phyloP scores from a whole-genome alignment of 2,329 filamentous ascomycete species.

The Verticillium nonalfalfae region DNA sequence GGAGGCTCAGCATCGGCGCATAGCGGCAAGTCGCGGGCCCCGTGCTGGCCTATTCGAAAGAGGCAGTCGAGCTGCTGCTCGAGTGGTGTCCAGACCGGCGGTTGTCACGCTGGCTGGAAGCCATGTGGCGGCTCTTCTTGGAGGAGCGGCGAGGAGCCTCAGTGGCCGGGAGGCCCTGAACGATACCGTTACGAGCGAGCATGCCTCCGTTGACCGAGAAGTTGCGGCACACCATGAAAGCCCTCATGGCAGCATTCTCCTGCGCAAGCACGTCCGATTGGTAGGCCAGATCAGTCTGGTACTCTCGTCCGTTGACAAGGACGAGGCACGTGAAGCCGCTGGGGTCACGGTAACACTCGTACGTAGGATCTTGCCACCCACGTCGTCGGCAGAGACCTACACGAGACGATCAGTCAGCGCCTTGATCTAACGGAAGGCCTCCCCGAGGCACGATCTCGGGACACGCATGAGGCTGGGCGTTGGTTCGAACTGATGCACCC shows the following conservation, averaged over 20 bases:
- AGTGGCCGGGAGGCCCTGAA: slow-evolving; percentile 57
- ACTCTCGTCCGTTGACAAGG: slow-evolving; percentile 92
- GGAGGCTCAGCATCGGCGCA: background rate
- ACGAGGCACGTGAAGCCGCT: slow-evolving; percentile 84
- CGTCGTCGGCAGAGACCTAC: slow-evolving; percentile 90
- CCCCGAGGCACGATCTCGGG: background rate
- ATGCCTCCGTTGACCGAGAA: slow-evolving; percentile 96
- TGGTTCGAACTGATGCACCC: background rate
- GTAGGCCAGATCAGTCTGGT: slow-evolving; percentile 84
- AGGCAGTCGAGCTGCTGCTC: slow-evolving; percentile 56
- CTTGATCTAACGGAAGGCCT: slow-evolving; percentile 1
- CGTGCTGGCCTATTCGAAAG: slow-evolving; percentile 40
- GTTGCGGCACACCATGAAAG: slow-evolving; percentile 96
- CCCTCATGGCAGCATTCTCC: slow-evolving; percentile 90
- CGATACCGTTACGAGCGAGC: slow-evolving; percentile 63
- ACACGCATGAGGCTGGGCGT: background rate
- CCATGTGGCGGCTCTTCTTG: slow-evolving; percentile 46
- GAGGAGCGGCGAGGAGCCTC: slow-evolving; percentile 41
- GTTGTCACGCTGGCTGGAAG: slow-evolving; percentile 36
- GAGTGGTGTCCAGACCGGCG: slow-evolving; percentile 52
- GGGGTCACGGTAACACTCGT: slow-evolving; percentile 70
- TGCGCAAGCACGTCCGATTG: slow-evolving; percentile 76
- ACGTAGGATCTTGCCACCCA: slow-evolving; percentile 86
- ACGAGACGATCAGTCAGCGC: slow-evolving; percentile 25
- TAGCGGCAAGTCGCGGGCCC: background rate